phyloP scores from a whole-genome alignment of 2,329 filamentous ascomycete species.

The Calonectria naviculata region DNA sequence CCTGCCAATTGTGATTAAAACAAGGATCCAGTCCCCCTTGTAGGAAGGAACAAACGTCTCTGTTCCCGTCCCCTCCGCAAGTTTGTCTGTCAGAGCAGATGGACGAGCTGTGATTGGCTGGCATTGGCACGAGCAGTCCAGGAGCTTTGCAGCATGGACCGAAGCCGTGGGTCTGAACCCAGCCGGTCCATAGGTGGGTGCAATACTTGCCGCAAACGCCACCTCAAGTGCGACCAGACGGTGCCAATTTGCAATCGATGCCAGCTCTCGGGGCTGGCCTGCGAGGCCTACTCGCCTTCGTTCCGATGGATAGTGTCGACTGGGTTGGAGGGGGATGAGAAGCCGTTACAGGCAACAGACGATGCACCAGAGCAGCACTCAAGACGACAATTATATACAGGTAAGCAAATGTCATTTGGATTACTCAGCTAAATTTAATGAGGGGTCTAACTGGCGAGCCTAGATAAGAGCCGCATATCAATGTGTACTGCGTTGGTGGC shows the following conservation, averaged over 20 bases:
- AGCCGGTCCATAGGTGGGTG: constrained; percentile 29
- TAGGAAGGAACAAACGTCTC: background rate
- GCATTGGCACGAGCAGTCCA: background rate
- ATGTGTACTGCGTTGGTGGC: constrained; percentile 31
- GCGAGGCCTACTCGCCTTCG: constrained; percentile 33
- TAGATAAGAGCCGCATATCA: constrained; percentile 7
- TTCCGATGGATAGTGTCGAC: constrained; percentile 33
- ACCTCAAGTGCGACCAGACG: constrained; percentile 36
- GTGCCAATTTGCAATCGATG: constrained; percentile 31
- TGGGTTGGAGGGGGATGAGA: constrained; percentile 24
- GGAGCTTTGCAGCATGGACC: constrained; percentile 3
- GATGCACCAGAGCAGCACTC: constrained; percentile 27
- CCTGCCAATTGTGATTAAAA: constrained; percentile 7
- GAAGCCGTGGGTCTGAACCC: background rate
- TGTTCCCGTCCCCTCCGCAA: background rate
- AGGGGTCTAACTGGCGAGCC: background rate
- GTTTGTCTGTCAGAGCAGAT: background rate
- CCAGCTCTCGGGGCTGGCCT: constrained; percentile 24
- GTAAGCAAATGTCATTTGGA: background rate
- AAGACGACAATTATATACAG: constrained; percentile 33
- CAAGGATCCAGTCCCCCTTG: background rate
- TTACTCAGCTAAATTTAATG: background rate
- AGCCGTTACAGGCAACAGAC: constrained; percentile 23
- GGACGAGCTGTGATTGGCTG: background rate
- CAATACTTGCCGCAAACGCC: constrained; percentile 36